phyloP scores from a whole-genome alignment of 139 green algal species.

The Chlorella sp. region DNA sequence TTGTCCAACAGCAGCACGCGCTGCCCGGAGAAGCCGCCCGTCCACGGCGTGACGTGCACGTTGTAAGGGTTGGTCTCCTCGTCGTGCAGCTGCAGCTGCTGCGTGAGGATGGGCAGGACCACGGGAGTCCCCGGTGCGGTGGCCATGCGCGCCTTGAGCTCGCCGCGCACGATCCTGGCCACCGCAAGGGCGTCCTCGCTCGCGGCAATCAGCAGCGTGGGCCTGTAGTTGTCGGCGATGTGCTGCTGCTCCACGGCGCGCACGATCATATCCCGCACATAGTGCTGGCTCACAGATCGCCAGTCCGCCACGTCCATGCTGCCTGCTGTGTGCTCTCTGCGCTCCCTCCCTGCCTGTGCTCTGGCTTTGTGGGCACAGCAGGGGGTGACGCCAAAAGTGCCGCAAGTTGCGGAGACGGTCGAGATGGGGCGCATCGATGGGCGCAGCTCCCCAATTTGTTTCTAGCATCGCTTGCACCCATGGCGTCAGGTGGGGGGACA shows the following conservation, averaged over 20 bases:
- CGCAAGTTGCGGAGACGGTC: no score
- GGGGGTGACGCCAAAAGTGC: no score
- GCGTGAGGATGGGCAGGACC: constrained; percentile 3
- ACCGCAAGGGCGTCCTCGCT: constrained; percentile 8
- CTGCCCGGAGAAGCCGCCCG: constrained; percentile 6
- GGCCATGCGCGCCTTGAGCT: constrained; percentile 6
- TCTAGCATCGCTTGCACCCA: no score
- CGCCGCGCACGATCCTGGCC: background rate
- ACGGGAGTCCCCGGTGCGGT: background rate
- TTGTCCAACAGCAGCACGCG: constrained; percentile 20
- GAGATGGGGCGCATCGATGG: no score
- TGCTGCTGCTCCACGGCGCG: background rate
- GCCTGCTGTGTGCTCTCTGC: no score
- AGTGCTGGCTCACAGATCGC: background rate
- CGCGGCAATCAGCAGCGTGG: constrained; percentile 14
- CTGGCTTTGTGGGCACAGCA: no score
- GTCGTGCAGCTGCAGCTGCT: constrained; percentile 9
- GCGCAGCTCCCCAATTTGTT: no score
- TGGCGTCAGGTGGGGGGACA: no score
- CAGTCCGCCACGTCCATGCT: constrained; percentile 15
- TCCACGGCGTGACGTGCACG: background rate
- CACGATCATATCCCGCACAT: constrained; percentile 2
- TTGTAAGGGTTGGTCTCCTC: constrained; percentile 17
- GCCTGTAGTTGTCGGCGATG: background rate
- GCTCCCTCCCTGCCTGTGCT: no score